phyloP scores from a whole-genome alignment of 345 rosid genomes.

The Acer yangbiense region DNA sequence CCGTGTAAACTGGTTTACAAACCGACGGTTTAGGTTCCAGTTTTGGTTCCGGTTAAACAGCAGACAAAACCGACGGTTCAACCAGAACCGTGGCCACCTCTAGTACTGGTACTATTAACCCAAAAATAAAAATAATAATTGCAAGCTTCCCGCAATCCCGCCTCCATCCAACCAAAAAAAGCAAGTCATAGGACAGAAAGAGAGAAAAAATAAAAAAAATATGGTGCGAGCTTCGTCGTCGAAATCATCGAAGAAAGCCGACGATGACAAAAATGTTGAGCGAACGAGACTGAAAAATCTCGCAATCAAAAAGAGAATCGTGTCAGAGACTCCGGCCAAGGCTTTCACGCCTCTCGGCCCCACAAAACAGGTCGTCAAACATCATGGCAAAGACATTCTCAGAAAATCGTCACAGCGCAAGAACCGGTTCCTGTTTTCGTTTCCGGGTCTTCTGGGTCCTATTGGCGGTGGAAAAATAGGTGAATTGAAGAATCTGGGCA shows the following conservation, averaged over 20 bases:
- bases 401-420: conserved; percentile 83
- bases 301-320: conserved; percentile 43
- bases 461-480: conserved; percentile 75
- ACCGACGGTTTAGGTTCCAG: too few relatives aligned
- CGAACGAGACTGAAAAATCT: conserved; percentile 55
- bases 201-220: neutral
- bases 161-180: too few relatives aligned
- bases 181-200: too few relatives aligned
- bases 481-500: conserved; percentile 72
- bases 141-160: too few relatives aligned
- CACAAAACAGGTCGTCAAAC: conserved; percentile 63
- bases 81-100: too few relatives aligned
- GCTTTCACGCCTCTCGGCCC: conserved; percentile 47
- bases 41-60: too few relatives aligned
- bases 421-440: conserved; percentile 70
- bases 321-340: conserved; percentile 51
- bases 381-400: conserved; percentile 77
- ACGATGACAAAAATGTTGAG: conserved; percentile 43
- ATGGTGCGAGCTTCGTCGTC: conserved; percentile 42
- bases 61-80: too few relatives aligned
- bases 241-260: conserved; percentile 29
- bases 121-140: too few relatives aligned
- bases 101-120: too few relatives aligned
- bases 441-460: conserved; percentile 76
- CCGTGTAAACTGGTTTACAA: too few relatives aligned